Base-by-base conservation (phyloP, 768 basidiomycete species). In the Sistotremastrum niveocremeum region DNA sequence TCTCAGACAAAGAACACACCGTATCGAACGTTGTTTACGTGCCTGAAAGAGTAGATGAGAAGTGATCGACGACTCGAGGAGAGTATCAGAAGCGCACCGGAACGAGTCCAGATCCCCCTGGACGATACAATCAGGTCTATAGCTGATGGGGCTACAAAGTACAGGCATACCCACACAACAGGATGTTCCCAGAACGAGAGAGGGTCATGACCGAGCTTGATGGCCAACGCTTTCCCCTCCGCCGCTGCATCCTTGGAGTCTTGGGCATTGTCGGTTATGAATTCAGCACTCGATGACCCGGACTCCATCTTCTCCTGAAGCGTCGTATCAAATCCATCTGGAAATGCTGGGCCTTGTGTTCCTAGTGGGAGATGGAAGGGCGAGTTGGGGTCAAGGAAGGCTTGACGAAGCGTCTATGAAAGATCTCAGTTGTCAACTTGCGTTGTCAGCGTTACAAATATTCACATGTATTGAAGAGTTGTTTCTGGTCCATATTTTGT, bases 21-120 rank as follows among this genome's bases (percentile, higher is more conserved):
- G 56, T 86, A 85, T 48, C 74, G 76, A 10, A 76, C 79, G 51
- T 86, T 86, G 52, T 85, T 85, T 28, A 85, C 82, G 53, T 86
- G 84, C 57, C 84, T 86, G 44, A 10, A 38, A 44, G 7, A 6
- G 36, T 49, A 9, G 44, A 30, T 8, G 46, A 12, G 30, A 29
- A 1, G 34, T 32, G 39, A 30, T 30, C 10, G 11, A 29, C 34
- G 11, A 31, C 37, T 8, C 34, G 5, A 11, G n/a, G 30, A 49
- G 11, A 39, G n/a, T 36, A 36, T 32, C 11, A 11, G 11, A 20
- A 12, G 68, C 81, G 38, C 57, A 84, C 84, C 79, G 78, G 56
- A 85, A 84, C 1, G 84, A 65, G 53, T 87, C 84, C 32, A 81
- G 77, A 51, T 86, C 79, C 43, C 84, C 20, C 20, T 20, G 20